Conservation (phyloP, 176 grass and related monocot species). For the Aegilops sharonensis region DNA sequence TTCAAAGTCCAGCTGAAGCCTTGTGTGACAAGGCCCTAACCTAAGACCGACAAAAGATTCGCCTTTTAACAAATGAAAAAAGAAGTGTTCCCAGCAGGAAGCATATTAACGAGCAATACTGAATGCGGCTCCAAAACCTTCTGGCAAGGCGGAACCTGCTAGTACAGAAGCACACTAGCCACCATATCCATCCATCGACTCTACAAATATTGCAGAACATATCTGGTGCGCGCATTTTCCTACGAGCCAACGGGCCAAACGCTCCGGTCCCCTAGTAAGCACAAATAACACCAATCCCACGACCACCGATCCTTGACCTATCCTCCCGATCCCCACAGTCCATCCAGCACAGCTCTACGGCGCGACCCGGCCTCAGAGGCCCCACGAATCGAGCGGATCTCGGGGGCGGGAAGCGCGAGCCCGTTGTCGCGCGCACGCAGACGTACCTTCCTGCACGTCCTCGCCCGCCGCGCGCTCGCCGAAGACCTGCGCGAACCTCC, state of each 20-base stretch:
- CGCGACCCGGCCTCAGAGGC: background rate
- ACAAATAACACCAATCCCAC: constrained; percentile 20
- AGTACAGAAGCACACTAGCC: background rate
- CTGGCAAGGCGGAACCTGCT: background rate
- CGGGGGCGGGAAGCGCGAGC: background rate
- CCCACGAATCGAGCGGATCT: constrained; percentile 55
- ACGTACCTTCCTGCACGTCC: constrained; percentile 88
- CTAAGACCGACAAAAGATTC: background rate
- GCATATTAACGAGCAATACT: background rate
- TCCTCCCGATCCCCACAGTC: constrained; percentile 7
- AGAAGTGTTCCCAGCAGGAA: background rate
- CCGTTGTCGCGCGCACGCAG: background rate
- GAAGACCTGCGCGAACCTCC: constrained; percentile 92
- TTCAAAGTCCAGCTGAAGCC: constrained; percentile 1
- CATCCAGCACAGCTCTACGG: background rate
- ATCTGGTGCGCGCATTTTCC: constrained; percentile 31
- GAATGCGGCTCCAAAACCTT: constrained; percentile 3
- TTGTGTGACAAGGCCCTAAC: background rate
- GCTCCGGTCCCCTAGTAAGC: background rate
- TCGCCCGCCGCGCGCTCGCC: constrained; percentile 81
- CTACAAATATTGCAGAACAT: background rate
- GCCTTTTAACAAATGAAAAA: background rate
- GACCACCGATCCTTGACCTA: background rate
- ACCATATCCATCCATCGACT: background rate
- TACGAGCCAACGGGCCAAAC: constrained; percentile 14